Percentiles rank a stretch among this genome's conserved stretches.
Evolutionary conservation across 2,329 filamentous ascomycete genomes (phyloP).

Genomic region (Chrysosporium keratinophilum): DNA sequence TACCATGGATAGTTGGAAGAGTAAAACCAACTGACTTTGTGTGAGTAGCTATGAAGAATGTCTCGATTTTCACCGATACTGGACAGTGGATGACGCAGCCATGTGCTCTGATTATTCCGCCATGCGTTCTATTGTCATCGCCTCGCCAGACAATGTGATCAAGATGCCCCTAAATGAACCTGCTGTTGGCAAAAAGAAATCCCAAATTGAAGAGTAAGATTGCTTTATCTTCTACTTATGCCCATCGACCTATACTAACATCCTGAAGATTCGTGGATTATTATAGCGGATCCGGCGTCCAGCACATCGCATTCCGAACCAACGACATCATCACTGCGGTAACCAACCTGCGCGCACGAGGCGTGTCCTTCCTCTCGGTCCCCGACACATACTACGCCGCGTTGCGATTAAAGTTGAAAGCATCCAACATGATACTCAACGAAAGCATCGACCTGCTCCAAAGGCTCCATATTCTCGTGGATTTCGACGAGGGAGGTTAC

Average conservation of each 20-base stretch:
- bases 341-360: conserved; percentile 59
- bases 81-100: conserved; percentile 80
- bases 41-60: conserved; percentile 61
- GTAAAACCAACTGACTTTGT: not conserved
- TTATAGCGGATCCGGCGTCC: conserved; percentile 74
- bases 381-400: conserved; percentile 69
- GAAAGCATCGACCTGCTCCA: conserved; percentile 69
- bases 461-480: conserved; percentile 71
- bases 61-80: conserved; percentile 87
- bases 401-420: conserved; percentile 59
- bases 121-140: conserved; percentile 76
- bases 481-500: conserved; percentile 85
- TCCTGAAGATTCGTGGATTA: conserved; percentile 51
- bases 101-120: conserved; percentile 86
- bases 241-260: not conserved
- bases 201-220: conserved; percentile 74
- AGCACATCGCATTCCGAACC: conserved; percentile 81
- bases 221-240: not conserved
- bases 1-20: not conserved
- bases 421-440: conserved; percentile 45
- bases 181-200: conserved; percentile 70
- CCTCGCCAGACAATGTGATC: conserved; percentile 66
- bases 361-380: conserved; percentile 79
- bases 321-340: conserved; percentile 64
- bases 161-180: conserved; percentile 98